A percentile compares a stretch with the other conserved stretches of the same genome.
phyloP scores from a whole-genome alignment of 345 rosid genomes.

The Punica granatum region DNA sequence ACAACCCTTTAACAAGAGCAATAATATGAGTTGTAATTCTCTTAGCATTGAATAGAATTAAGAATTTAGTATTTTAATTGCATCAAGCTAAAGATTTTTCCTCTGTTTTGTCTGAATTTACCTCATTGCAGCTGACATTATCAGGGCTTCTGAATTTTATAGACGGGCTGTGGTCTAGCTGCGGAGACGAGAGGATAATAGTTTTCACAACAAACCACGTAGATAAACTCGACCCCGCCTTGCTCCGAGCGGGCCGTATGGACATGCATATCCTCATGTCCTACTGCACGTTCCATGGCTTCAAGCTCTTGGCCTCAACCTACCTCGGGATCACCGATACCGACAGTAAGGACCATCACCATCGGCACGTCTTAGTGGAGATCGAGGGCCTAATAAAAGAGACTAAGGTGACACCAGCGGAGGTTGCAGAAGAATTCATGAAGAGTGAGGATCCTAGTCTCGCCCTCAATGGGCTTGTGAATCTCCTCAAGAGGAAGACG shows the following conservation, averaged over 20 bases:
- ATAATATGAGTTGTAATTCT: too few relatives aligned
- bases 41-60: too few relatives aligned
- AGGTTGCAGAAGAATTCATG: constrained; percentile 47
- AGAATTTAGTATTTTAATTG: too few relatives aligned
- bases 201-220: too few relatives aligned
- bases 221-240: constrained; percentile 48
- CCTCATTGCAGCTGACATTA: too few relatives aligned
- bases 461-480: constrained; percentile 29
- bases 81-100: too few relatives aligned
- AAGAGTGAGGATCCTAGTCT: constrained; percentile 23
- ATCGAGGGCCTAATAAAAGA: constrained; percentile 27
- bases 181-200: too few relatives aligned
- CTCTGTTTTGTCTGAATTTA: too few relatives aligned
- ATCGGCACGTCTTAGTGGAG: constrained; percentile 4
- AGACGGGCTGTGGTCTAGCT: too few relatives aligned
- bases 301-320: constrained; percentile 24
- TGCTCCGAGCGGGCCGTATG: constrained; percentile 59
- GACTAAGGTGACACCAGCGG: constrained; percentile 47
- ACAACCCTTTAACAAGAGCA: too few relatives aligned
- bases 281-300: too few relatives aligned
- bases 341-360: constrained; percentile 7
- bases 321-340: constrained; percentile 27
- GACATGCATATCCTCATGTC: constrained; percentile 49
- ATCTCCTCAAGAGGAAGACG: constrained; percentile 19
- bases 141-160: too few relatives aligned